phyloP scores from a whole-genome alignment of 2,329 filamentous ascomycete genomes.

The Botrytis cinerea region DNA sequence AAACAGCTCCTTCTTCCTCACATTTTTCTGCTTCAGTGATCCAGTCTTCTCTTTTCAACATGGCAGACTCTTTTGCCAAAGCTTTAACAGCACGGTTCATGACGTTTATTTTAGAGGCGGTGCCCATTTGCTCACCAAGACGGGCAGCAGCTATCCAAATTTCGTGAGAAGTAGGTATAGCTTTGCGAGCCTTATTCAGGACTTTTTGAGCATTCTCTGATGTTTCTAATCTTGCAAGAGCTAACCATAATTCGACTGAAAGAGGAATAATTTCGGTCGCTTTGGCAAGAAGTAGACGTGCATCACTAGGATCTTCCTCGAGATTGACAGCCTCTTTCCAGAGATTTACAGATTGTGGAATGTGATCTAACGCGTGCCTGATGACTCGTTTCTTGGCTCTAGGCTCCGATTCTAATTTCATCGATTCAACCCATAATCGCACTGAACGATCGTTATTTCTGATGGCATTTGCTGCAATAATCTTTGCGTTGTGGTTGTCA shows the following conservation, averaged over 20 bases:
- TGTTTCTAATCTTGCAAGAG: slow-evolving; percentile 83
- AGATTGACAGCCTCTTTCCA: slow-evolving; percentile 98
- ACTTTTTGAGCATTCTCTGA: slow-evolving; percentile 93
- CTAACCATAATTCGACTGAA: slow-evolving; percentile 93
- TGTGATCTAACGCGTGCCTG: slow-evolving; percentile 85
- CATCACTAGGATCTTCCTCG: slow-evolving; percentile 87
- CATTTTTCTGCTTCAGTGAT: slow-evolving; percentile 92
- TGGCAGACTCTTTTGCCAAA: slow-evolving; percentile 86
- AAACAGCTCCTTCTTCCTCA: slow-evolving; percentile 83
- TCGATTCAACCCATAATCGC: slow-evolving; percentile 90
- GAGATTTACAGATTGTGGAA: slow-evolving; percentile 91
- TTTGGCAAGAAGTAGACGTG: slow-evolving; percentile 84
- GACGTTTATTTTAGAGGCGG: slow-evolving; percentile 77
- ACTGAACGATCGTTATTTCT: slow-evolving; percentile 89
- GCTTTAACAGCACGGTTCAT: slow-evolving; percentile 94
- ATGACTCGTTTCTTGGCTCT: slow-evolving; percentile 91
- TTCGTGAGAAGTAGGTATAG: slow-evolving; percentile 87
- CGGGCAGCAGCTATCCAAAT: slow-evolving; percentile 96
- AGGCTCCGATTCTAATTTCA: slow-evolving; percentile 82
- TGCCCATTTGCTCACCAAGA: slow-evolving; percentile 84
- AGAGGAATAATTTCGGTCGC: slow-evolving; percentile 93
- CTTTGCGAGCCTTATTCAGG: slow-evolving; percentile 91
- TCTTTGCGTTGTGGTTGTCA: slow-evolving; percentile 88
- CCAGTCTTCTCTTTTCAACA: slow-evolving; percentile 98
- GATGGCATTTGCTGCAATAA: slow-evolving; percentile 92